Base-by-base conservation (phyloP, 495 filamentous ascomycete species). In the Tirmania nivea region DNA sequence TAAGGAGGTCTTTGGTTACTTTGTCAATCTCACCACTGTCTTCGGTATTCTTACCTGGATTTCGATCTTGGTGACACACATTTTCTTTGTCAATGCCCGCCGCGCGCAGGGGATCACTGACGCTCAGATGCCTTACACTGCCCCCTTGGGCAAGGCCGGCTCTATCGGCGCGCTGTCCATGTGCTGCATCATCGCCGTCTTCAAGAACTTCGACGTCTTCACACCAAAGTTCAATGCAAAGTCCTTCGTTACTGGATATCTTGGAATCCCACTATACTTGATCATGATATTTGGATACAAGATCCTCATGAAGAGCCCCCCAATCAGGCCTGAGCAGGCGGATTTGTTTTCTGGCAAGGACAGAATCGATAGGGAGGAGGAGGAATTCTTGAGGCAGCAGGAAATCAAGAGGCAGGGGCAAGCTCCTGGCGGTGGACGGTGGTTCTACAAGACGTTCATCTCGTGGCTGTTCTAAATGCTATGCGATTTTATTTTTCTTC, bases 11-110 rank as follows among this genome's bases (percentile, higher is more conserved):
- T 93, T 93, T 65, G 72, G 69, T 20, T 90, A 89, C 72, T 90
- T 94, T 56, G 80, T 90, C 56, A 86, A 88, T 63, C 71, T 94
- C 34, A 79, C 80, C 35, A 84, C 80, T 35, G 82, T 88, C 59
- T 84, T 86, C 62, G 83, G 83, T 48, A 71, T 86, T 8, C 63
- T 94, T 21, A 86, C 81, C 56, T 87, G 85, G 84, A 79, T 90
- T 54, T 87, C 83, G 0, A 80, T 92, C 53, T 73, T 92, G 0
- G 73, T 89, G 51, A 80, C 81, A 1, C 86, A 93, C 67, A 82
- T 93, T 60, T 80, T 65, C 66, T 93, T 92, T 61, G 73, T 86
- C 25, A 71, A 73, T 0, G 86, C 80, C 0, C 80, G 85, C 54
- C 72, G 72, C 49, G 86, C 78, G 1, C 86, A 92, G 66, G 70